Conservation (phyloP, 768 basidiomycete genomes). For the Paxillus ammoniavirescens region DNA sequence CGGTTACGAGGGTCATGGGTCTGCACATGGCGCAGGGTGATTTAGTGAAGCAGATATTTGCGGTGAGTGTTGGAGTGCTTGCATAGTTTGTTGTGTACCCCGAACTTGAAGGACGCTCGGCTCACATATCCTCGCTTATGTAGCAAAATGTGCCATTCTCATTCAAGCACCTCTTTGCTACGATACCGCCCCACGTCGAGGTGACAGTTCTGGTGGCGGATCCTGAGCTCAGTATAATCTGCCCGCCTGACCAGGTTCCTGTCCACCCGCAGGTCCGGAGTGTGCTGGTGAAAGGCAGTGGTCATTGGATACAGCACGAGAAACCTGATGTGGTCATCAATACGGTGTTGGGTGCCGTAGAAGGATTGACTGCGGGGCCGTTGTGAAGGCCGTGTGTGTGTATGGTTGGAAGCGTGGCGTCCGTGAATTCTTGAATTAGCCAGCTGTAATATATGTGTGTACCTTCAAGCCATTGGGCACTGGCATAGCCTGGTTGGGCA, state of each 20-base stretch:
- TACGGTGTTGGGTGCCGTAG: conserved; percentile 4
- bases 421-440: too few relatives aligned
- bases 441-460: too few relatives aligned
- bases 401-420: too few relatives aligned
- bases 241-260: conserved; percentile 3
- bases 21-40: conserved; percentile 7
- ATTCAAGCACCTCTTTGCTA: conserved; percentile 9
- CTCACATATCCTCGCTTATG: neutral
- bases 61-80: conserved; percentile 2
- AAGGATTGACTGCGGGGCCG: conserved; percentile 1
- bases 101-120: neutral
- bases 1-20: conserved; percentile 10
- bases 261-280: conserved; percentile 3
- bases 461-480: too few relatives aligned
- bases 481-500: too few relatives aligned
- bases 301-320: conserved; percentile 19
- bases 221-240: conserved; percentile 2
- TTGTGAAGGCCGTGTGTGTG: too few relatives aligned
- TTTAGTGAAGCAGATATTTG: conserved; percentile 3
- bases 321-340: conserved; percentile 5
- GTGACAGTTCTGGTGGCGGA: conserved; percentile 16
- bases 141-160: conserved; percentile 17
- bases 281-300: conserved; percentile 4
- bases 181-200: conserved; percentile 9
- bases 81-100: neutral